Base-by-base conservation (phyloP, 2,329 filamentous ascomycete genomes). In the Sordariomycetes sp. region DNA sequence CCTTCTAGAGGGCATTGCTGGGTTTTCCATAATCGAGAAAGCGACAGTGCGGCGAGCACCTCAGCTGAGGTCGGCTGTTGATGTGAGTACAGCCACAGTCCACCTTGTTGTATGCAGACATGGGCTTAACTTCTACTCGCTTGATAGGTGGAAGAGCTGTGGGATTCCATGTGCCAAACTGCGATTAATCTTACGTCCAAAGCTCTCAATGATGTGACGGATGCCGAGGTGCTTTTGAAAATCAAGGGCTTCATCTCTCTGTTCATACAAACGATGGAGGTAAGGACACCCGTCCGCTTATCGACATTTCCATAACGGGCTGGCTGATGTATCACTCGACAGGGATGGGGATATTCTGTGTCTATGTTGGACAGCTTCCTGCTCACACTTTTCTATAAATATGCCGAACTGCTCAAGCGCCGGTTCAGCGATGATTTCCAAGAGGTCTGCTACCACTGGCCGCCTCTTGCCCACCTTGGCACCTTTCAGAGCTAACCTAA, bases 211-310 rank as follows among this genome's bases (percentile, higher is more conserved):
- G 82, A 85, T 48, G 82, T 99, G n/a, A 84, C 84, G 59, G 94
- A 95, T 67, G 90, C 94, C 13, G 91, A 97, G 67, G 82, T 87
- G 32, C 75, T 99, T 39, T 76, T 97, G n/a, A 95, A 94, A 68
- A 91, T 96, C 65, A 99, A 99, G 70, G 90, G 90, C 52, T 82
- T 95, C 28, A 85, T 97, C 65, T 88, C 91, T 3, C 76, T 99
- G 15, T 99, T 99, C 68, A 95, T 97, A 65, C 89, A 99, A 67
- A 97, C 94, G 1, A 96, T 99, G 92, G 90, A 96, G 77, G 89
- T 89, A 69, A 66, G 79, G 45, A 12, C 45, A 7, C 25, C 36
- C 3, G 28, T 3, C 13, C 34, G 7, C 20, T 20, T 24, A 25
- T 50, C 42, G n/a, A 7, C 39, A 45, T 6, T 45, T n/a, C 6